Conservation (phyloP, 2,329 filamentous ascomycete genomes). For the Alternaria hordeiaustralica region DNA sequence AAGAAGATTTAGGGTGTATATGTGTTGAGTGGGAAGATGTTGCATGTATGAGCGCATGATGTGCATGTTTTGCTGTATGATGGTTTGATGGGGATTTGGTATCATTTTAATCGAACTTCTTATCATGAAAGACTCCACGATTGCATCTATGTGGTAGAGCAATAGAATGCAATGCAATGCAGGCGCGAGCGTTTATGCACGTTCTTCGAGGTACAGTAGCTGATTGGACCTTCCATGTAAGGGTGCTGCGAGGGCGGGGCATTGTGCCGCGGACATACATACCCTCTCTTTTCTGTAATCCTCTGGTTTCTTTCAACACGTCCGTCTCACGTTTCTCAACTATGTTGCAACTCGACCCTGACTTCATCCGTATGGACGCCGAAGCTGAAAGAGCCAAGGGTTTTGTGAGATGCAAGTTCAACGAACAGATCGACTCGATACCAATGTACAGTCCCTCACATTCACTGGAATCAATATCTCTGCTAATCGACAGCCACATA, state of each 20-base stretch:
- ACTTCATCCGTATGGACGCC: too few relatives aligned
- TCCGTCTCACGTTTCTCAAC: not conserved
- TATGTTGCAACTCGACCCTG: not conserved
- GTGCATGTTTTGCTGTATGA: not conserved
- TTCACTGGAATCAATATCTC: not conserved
- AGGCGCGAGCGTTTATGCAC: not conserved
- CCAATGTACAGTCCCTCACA: not conserved
- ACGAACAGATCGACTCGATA: not conserved
- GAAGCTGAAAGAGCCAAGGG: not conserved
- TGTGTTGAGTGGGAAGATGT: not conserved
- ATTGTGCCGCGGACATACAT: not conserved
- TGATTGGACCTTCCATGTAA: not conserved
- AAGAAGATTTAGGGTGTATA: conserved; percentile 3
- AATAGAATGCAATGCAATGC: not conserved
- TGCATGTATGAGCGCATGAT: not conserved
- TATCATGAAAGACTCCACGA: not conserved
- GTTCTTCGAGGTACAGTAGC: not conserved
- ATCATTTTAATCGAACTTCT: not conserved
- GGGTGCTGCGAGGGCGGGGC: not conserved
- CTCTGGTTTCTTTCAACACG: not conserved
- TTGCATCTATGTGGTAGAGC: too few relatives aligned
- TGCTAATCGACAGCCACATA: not conserved
- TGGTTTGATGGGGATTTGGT: not conserved
- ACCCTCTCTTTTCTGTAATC: not conserved
- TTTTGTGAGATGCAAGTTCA: not conserved